Evolutionary conservation across 106 monocot genomes (phyloP), one percentile per base, ranked within the genome.

Genomic region (Hemerocallis citrina): DNA sequence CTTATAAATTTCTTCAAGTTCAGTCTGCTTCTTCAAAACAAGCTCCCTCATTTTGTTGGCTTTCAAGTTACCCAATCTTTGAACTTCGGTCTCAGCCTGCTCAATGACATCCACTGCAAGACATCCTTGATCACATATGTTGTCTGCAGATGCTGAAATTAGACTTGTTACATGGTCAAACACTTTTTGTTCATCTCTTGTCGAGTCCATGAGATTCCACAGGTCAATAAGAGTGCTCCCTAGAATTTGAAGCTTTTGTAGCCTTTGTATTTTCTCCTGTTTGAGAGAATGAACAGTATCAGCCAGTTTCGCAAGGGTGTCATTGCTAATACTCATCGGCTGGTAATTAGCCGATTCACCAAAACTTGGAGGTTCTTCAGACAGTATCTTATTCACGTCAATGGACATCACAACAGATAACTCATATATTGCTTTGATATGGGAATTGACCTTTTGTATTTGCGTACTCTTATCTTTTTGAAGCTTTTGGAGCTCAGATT

Each of bases 131-230:
- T 41, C 47, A 25, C 73, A 45, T 12, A 74, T 64, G 6, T 54
- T 55, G 67, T 84, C 81, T 43, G 49, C 43, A 68, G 81, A 81
- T 43, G 61, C 63, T 43, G 83, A 76, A 47, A 86, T 80, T 62
- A 95, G 70, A 48, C 62, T 67, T 15, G 83, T 95, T 34, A 86
- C 57, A 64, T 81, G 72, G 51, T 77, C 61, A 70, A 83, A 95
- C 45, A 57, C 72, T 57, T 61, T 76, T 56, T 76, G 72, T 52
- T 86, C 89, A 66, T 83, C 78, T 22, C 17, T 12, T 25, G 80
- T 43, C 34, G 72, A 79, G 30, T 86, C 95, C 86, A 95, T 76
- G 42, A 95, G 86, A 55, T 86, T 86, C 95, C 95, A 95, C 43
- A 95, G 69, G 55, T 95, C 89, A 35, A 86, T 66, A 47, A 95